Conservation (phyloP, 176 grass and related monocot species). For the Ensete ventricosum region DNA sequence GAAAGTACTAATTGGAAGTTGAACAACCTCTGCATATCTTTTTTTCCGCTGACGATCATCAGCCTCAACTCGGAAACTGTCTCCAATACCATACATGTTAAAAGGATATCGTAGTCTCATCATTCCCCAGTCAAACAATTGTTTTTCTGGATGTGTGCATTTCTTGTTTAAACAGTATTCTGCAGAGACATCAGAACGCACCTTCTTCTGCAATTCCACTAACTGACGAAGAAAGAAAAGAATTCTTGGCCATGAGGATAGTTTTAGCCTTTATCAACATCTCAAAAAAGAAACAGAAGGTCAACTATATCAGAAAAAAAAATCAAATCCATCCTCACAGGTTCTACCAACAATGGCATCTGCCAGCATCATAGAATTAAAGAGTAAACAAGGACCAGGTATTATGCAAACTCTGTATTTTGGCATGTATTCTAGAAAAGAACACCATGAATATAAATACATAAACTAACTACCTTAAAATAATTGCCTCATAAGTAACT, state of each 20-base stretch:
- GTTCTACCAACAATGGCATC: not conserved
- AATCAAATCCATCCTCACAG: not conserved
- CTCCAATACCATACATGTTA: slow-evolving; percentile 88
- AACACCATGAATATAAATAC: too few species aligned
- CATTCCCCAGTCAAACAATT: slow-evolving; percentile 97
- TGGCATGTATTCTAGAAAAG: too few species aligned
- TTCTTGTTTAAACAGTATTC: slow-evolving; percentile 84
- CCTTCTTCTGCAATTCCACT: slow-evolving; percentile 83
- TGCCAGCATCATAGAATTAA: not conserved
- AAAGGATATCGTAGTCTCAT: slow-evolving; percentile 79
- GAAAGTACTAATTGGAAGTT: slow-evolving; percentile 11
- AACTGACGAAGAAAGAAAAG: slow-evolving; percentile 36
- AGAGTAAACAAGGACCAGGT: not conserved
- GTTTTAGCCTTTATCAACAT: not conserved
- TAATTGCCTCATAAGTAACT: too few species aligned
- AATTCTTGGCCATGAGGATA: not conserved
- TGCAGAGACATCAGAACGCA: slow-evolving; percentile 56
- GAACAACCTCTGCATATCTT: slow-evolving; percentile 85
- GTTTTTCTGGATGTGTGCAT: slow-evolving; percentile 75
- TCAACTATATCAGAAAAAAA: not conserved
- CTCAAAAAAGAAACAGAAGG: not conserved
- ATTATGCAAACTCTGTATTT: too few species aligned
- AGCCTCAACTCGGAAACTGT: slow-evolving; percentile 54
- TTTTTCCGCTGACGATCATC: slow-evolving; percentile 76
- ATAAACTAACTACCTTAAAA: too few species aligned